Evolutionary conservation across 805 yeast genomes (phyloP).

Genomic region (Teunomyces stri): DNA sequence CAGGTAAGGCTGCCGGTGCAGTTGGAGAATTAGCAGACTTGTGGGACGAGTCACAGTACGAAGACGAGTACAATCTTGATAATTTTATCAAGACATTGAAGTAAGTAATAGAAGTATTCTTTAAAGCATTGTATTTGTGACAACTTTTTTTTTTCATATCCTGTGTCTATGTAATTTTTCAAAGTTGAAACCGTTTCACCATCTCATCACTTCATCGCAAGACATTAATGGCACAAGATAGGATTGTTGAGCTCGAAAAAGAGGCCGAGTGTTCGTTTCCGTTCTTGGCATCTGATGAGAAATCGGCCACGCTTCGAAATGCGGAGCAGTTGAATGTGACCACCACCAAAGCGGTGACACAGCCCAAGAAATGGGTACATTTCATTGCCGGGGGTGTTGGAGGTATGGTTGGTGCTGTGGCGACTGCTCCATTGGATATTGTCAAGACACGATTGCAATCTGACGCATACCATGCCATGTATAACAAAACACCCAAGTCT

Average conservation of each 20-base stretch:
- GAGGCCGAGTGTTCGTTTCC: slow-evolving; percentile 62
- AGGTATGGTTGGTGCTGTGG: slow-evolving; percentile 96
- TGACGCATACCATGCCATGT: slow-evolving; percentile 66
- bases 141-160: neutral
- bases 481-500: slow-evolving; percentile 46
- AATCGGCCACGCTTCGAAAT: slow-evolving; percentile 51
- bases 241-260: slow-evolving; percentile 30
- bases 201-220: slow-evolving; percentile 3
- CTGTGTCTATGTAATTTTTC: neutral
- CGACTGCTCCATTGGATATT: slow-evolving; percentile 93
- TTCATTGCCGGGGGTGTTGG: slow-evolving; percentile 92
- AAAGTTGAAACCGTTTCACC: neutral
- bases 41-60: slow-evolving; percentile 96
- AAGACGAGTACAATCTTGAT: slow-evolving; percentile 94
- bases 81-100: slow-evolving; percentile 80
- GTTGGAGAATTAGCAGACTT: slow-evolving; percentile 86
- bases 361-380: slow-evolving; percentile 56
- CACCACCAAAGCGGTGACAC: slow-evolving; percentile 3
- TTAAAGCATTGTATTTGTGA: neutral
- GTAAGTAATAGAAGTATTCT: slow-evolving; percentile 16
- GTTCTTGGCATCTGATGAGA: slow-evolving; percentile 70
- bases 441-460: slow-evolving; percentile 94
- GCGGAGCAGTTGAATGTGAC: slow-evolving; percentile 26
- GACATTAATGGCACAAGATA: slow-evolving; percentile 8
- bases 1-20: slow-evolving; percentile 79